Evolutionary conservation across 2,329 filamentous ascomycete genomes (phyloP).

Genomic region (Aspergillus sp.): DNA sequence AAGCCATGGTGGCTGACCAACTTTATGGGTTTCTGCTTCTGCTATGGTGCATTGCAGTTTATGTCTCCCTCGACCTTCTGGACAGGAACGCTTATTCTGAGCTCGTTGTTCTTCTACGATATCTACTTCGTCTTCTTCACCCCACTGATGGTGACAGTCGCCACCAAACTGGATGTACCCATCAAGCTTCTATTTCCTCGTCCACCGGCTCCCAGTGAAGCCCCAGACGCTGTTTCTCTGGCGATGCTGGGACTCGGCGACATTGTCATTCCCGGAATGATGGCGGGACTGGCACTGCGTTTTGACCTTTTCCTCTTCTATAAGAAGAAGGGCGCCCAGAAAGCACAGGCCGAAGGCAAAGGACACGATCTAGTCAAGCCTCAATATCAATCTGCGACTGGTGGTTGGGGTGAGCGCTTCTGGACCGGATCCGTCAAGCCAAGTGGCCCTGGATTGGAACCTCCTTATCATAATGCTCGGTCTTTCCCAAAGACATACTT

Average conservation of each 20-base stretch:
- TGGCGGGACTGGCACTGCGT: slow-evolving; percentile 81
- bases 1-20: slow-evolving; percentile 75
- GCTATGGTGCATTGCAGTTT: slow-evolving; percentile 74
- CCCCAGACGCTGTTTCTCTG: slow-evolving; percentile 37
- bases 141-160: slow-evolving; percentile 58
- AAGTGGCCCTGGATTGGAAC: slow-evolving; percentile 24
- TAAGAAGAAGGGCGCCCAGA: slow-evolving; percentile 55
- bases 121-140: slow-evolving; percentile 64
- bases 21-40: slow-evolving; percentile 79
- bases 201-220: slow-evolving; percentile 48
- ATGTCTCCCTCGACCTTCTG: slow-evolving; percentile 85
- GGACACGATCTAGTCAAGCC: slow-evolving; percentile 23
- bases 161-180: slow-evolving; percentile 82
- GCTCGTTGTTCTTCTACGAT: slow-evolving; percentile 86
- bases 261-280: slow-evolving; percentile 85
- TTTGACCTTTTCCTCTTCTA: slow-evolving; percentile 89
- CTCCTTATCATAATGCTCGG: slow-evolving; percentile 34
- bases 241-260: slow-evolving; percentile 93
- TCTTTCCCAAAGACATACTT: slow-evolving; percentile 84
- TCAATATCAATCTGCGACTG: slow-evolving; percentile 53
- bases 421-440: slow-evolving; percentile 55
- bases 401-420: slow-evolving; percentile 76
- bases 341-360: slow-evolving; percentile 16
- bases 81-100: slow-evolving; percentile 73
- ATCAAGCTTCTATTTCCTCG: slow-evolving; percentile 84